phyloP scores from a whole-genome alignment of 345 rosid species.

The Populus ilicifolia region DNA sequence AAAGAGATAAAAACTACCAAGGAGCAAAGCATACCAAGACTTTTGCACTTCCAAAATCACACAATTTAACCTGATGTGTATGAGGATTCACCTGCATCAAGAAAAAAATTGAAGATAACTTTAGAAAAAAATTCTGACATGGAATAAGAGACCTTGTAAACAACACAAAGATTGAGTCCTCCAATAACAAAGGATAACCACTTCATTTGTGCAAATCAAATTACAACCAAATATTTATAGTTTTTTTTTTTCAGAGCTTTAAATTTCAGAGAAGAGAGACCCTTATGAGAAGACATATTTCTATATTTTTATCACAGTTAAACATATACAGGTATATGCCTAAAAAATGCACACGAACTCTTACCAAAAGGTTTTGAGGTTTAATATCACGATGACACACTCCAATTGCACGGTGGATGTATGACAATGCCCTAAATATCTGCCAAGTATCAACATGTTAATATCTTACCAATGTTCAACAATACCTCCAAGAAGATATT shows the following conservation, averaged over 20 bases:
- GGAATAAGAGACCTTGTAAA: background rate
- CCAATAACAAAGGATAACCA: background rate
- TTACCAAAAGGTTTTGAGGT: conserved; percentile 97
- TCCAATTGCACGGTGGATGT: conserved; percentile 80
- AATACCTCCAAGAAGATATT: background rate
- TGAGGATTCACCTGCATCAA: conserved; percentile 85
- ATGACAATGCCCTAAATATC: conserved; percentile 92
- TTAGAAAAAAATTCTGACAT: background rate
- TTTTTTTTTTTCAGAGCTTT: too few relatives aligned
- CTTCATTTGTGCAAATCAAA: background rate
- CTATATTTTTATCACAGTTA: background rate
- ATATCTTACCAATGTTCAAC: background rate
- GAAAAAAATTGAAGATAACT: conserved; percentile 1
- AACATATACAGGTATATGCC: background rate
- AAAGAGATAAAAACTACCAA: background rate
- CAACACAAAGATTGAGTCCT: background rate
- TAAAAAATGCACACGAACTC: conserved; percentile 4
- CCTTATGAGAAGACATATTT: too few relatives aligned
- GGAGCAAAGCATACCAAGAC: conserved; percentile 60
- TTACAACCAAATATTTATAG: background rate
- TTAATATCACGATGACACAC: conserved; percentile 96
- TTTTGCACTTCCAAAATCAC: conserved; percentile 99
- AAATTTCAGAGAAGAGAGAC: too few relatives aligned
- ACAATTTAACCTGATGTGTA: conserved; percentile 93
- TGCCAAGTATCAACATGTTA: conserved; percentile 33